Percentiles rank a stretch among this genome's conserved stretches.
These are phyloP conservation scores for Cystofilobasidium bisporidii DNA, from an alignment of 768 basidiomycete species.

Conservation along the genomic window DNA sequence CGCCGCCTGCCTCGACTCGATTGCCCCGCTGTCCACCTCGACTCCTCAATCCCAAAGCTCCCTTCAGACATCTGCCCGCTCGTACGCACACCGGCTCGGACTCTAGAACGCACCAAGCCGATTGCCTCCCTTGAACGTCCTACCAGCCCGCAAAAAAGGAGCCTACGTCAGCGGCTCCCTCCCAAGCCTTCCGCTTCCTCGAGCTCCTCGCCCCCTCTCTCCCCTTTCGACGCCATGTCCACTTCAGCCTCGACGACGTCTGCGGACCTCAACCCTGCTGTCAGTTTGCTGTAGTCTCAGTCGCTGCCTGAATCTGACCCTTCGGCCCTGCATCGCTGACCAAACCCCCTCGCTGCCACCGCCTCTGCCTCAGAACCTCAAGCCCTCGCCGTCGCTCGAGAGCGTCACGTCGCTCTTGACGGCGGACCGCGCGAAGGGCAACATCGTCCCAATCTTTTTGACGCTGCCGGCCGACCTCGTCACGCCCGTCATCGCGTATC, in stretches of 20 bases:
- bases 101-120: no score
- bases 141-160: no score
- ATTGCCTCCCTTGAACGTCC: no score
- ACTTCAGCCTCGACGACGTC: background rate
- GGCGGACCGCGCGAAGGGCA: constrained; percentile 70
- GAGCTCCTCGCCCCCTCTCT: background rate
- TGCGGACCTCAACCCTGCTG: background rate
- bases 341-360: background rate
- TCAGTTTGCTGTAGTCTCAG: background rate
- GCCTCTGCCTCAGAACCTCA: background rate
- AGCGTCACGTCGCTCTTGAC: constrained; percentile 59
- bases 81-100: no score
- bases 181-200: no score
- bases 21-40: background rate
- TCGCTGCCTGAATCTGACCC: no score
- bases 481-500: constrained; percentile 93
- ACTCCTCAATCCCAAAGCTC: no score
- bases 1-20: no score
- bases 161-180: no score
- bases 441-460: constrained; percentile 85
- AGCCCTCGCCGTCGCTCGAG: constrained; percentile 54
- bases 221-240: background rate
- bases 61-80: no score
- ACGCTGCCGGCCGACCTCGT: constrained; percentile 90
- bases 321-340: no score